Base-by-base conservation (phyloP, 2,329 filamentous ascomycete genomes). In the Corniculantispora saksenae region DNA sequence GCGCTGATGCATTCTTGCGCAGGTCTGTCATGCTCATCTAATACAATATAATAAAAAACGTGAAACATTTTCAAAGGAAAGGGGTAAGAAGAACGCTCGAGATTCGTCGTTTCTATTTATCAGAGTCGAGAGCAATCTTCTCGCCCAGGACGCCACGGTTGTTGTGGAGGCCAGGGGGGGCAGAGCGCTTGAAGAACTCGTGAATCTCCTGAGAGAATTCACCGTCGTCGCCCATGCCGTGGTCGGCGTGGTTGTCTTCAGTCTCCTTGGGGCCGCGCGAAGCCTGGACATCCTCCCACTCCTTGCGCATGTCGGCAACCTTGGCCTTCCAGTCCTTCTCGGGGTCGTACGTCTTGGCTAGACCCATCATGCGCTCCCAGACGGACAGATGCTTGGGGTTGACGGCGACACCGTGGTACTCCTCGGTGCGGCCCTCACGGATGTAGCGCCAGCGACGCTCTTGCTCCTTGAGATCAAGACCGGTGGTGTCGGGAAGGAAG, bases 401-500 rank as follows among this genome's bases (percentile, higher is more conserved):
- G 66, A 98, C 89, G 66, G 94, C 94, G 62, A 97, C 89, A 70
- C 94, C 94, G 80, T 97, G 94, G 82, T 98, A 98, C 57, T 97
- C 92, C 35, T 87, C 68, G 70, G 89, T 89, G 66, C 88, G 88
- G 67, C 93, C 93, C 3, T 87, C 83, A 66, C 92, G 90, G 76
- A 98, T 92, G 80, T 90, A 97, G 64, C 84, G 80, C 94, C 94
- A 98, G 73, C 94, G 89, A 69, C 94, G 91, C 81, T 98, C 94
- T 81, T 97, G 94, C 79, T 98, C 94, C 84, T 97, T 97, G 68
- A 98, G 88, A 76, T 98, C 94, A 47, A 98, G 90, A 64, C 94
- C 94, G 12, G 94, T 97, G 72, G 94, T 98, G 76, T 98, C 94
- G n/a, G 94, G 94, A 38, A 98, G 89, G 85, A 93, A 98, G 72